Base-by-base conservation (phyloP, 192 early-diverging fungal species). In the Podila epigama region DNA sequence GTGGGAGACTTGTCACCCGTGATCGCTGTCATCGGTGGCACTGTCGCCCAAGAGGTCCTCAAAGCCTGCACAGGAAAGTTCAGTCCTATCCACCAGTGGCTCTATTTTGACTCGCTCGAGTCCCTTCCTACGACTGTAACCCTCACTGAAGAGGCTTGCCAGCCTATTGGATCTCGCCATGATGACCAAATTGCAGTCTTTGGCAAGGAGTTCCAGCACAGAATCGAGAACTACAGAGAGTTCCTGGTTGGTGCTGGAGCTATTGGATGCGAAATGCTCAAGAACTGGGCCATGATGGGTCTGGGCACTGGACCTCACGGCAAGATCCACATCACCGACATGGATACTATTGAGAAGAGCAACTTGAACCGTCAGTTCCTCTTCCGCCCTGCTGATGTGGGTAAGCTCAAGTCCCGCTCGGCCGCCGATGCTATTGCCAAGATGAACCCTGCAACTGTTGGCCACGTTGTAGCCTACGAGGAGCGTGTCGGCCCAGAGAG, bases 191-290 rank as follows among this genome's bases (percentile, higher is more conserved):
- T 96, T 69, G 96, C 95, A 10, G 96, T 99, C 22, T 97, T 98
- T 86, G 98, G 98, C 31, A 81, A 80, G 58, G 89, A 92, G 50
- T 99, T 96, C 87, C 95, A 97, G 79, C 84, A 92, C 35, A 89
- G 87, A 63, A 86, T 99, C 52, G 84, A 90, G 18, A 94, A 98
- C 80, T 87, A 90, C 41, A 89, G 91, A 58, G 90, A 97, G 79
- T 98, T 99, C 87, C 79, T 99, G 33, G 97, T 99, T 60, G 98
- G 98, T 57, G 92, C 98, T 41, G 98, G 98, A 34, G 98, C 97
- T 8, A 98, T 99, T 81, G 98, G 98, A 48, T 99, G 98, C 83
- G 98, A 99, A 82, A 97, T 99, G 96, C 86, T 99, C 36, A 99
- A 99, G 86, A 98, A 98, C 83, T 98, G 96, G 95, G 95, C 97